phyloP scores from a whole-genome alignment of 1,139 yeast species.

The Scheffersomyces segobiensis region DNA sequence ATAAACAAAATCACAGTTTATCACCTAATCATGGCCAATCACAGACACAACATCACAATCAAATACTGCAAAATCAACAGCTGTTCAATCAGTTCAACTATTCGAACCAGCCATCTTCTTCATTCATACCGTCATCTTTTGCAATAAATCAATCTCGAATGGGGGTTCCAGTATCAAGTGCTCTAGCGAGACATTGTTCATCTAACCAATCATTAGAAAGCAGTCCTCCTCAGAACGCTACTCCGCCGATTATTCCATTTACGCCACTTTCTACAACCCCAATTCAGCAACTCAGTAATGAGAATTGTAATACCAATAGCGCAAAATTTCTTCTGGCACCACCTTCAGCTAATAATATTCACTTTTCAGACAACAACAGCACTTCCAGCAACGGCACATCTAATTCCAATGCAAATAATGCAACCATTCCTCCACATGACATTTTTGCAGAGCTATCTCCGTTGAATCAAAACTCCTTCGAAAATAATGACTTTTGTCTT shows the following conservation, averaged over 20 bases:
- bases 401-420: not conserved
- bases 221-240: not conserved
- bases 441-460: slow-evolving; percentile 16
- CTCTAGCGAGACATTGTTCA: not conserved
- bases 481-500: slow-evolving; percentile 12
- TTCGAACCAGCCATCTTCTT: not conserved
- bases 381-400: not conserved
- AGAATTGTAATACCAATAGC: not conserved
- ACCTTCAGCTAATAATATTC: not conserved
- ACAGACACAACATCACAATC: not conserved
- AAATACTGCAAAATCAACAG: not conserved
- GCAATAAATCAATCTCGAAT: not conserved
- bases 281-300: not conserved
- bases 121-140: not conserved
- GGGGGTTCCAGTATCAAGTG: not conserved
- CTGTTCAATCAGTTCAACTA: not conserved
- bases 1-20: not conserved
- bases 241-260: not conserved
- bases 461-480: slow-evolving; percentile 8
- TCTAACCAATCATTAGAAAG: not conserved
- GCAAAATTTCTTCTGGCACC: not conserved
- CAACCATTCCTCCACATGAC: slow-evolving; percentile 4
- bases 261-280: not conserved
- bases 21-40: not conserved
- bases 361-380: not conserved